Evolutionary conservation across 306 rosid species (phyloP).

Genomic region (Chamaecrista fasciculata): DNA sequence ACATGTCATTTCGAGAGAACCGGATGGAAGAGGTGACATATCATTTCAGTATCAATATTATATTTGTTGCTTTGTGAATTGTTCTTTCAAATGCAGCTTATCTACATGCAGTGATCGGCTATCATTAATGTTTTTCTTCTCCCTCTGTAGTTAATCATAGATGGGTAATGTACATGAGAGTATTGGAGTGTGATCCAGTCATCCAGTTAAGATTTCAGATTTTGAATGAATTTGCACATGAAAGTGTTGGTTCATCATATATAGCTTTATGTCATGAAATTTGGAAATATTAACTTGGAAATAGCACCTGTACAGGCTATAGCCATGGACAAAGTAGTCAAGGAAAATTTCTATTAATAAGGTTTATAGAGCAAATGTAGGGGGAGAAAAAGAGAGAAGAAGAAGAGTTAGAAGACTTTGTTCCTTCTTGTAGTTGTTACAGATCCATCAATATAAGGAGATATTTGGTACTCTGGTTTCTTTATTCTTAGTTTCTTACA

Average conservation of each 20-base stretch:
- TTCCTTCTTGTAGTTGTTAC: background rate
- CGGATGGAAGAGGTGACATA: slow-evolving; percentile 48
- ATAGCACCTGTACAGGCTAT: background rate
- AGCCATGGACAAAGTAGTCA: background rate
- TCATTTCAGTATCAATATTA: background rate
- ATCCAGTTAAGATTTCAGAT: background rate
- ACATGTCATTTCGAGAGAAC: slow-evolving; percentile 48
- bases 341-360: background rate
- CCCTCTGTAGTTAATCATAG: background rate
- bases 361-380: background rate
- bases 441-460: too few species aligned
- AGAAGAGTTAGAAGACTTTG: background rate
- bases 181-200: too few species aligned
- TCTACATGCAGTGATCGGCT: background rate
- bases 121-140: background rate
- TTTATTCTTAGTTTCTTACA: background rate
- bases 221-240: background rate
- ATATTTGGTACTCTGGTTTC: too few species aligned
- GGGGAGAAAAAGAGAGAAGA: background rate
- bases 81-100: background rate
- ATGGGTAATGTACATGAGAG: background rate
- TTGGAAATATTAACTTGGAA: background rate
- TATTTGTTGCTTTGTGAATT: background rate
- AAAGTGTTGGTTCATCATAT: background rate
- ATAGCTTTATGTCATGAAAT: background rate